A percentile compares a stretch with the other conserved stretches of the same genome.
Conservation (phyloP, 1,284 basidiomycete genomes). For the Dichomitus squalens region DNA sequence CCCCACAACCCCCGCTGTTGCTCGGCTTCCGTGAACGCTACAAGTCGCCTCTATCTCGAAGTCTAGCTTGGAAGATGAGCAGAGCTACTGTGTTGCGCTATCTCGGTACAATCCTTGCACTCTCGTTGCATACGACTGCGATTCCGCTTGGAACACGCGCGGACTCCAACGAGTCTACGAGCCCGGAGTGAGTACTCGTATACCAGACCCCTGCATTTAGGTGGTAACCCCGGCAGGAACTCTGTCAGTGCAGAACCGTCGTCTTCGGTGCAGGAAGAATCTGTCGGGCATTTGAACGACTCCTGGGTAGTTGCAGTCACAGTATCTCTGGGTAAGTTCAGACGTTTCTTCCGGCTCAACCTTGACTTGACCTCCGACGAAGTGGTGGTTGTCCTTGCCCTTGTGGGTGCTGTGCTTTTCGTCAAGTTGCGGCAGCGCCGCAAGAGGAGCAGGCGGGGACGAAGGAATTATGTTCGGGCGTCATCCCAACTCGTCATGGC, state of each 20-base stretch:
- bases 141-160: not conserved
- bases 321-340: slow-evolving; percentile 10
- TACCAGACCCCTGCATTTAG: no score
- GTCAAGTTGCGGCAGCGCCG: slow-evolving; percentile 20
- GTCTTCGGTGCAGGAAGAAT: slow-evolving; percentile 1
- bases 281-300: slow-evolving; percentile 17
- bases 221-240: no score
- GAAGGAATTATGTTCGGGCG: not conserved
- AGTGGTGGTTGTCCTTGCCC: slow-evolving; percentile 8
- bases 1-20: no score
- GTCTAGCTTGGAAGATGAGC: no score
- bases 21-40: no score
- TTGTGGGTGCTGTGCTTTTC: slow-evolving; percentile 10
- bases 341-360: not conserved
- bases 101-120: not conserved
- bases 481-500: not conserved
- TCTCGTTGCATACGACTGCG: not conserved
- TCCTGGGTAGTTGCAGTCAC: slow-evolving; percentile 19
- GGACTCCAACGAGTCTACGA: not conserved
- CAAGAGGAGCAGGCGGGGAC: not conserved
- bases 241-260: not conserved
- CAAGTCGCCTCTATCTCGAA: no score
- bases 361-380: not conserved
- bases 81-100: not conserved
- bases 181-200: not conserved